Evolutionary conservation across 2,329 filamentous ascomycete genomes (phyloP).

Genomic region (Epichloe festucae): DNA sequence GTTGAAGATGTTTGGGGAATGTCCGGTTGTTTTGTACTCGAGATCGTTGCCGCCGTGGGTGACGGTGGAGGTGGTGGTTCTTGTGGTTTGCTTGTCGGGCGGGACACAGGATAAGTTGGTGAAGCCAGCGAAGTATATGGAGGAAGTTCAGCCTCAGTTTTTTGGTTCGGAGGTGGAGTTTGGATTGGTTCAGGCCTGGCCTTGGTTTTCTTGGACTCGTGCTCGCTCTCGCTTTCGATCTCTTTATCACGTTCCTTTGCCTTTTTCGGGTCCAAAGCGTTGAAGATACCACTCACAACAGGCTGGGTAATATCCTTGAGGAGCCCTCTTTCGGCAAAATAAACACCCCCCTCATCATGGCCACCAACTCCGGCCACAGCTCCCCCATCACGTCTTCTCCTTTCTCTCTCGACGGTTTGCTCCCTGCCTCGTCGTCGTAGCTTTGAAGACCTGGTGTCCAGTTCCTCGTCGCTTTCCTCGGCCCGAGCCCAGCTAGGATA

Average conservation of each 20-base stretch:
- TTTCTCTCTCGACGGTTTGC: background rate
- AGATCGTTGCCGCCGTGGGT: background rate
- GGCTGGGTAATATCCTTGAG: background rate
- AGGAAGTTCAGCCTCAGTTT: background rate
- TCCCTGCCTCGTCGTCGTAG: background rate
- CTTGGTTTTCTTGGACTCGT: background rate
- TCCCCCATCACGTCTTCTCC: background rate
- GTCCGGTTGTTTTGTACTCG: background rate
- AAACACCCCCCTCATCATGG: background rate
- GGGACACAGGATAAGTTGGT: background rate
- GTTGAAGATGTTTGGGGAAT: background rate
- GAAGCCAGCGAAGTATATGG: background rate
- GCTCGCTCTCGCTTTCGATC: background rate
- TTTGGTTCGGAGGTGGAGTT: background rate
- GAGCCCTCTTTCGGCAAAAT: background rate
- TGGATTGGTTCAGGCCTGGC: background rate
- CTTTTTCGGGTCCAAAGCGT: background rate
- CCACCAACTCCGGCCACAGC: background rate
- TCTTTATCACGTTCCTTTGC: background rate
- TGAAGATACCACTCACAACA: background rate
- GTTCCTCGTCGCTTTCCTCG: background rate
- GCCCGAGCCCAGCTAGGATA: constrained; percentile 1
- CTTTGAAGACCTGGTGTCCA: background rate
- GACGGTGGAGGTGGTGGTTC: background rate
- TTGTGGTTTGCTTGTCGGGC: background rate